Conservation (phyloP, 768 basidiomycete species). For the Cystofilobasidium ferigula region DNA sequence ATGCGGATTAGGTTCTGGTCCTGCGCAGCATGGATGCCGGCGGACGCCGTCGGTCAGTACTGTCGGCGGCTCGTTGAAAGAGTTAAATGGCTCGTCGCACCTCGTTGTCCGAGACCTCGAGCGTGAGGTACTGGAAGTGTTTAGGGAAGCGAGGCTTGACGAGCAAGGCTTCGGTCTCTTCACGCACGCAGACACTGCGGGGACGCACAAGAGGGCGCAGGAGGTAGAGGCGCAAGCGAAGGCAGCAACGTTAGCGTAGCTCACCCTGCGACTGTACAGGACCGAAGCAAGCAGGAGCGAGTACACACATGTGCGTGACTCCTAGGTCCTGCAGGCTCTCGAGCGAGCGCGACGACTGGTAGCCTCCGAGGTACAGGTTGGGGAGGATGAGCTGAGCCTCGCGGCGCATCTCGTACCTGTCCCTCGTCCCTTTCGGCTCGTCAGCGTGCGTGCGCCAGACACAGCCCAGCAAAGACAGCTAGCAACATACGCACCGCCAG, state of each 20-base stretch:
- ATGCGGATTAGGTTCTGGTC: slow-evolving; percentile 87
- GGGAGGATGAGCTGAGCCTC: slow-evolving; percentile 86
- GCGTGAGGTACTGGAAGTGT: slow-evolving; percentile 60
- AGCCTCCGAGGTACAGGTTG: slow-evolving; percentile 70
- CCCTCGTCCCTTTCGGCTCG: too few relatives aligned
- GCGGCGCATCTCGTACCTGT: slow-evolving; percentile 86
- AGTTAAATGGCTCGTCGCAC: background rate
- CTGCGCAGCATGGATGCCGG: slow-evolving; percentile 1
- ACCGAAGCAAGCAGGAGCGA: background rate
- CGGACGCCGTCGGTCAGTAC: background rate
- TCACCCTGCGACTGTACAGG: too few relatives aligned
- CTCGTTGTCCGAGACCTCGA: slow-evolving; percentile 83
- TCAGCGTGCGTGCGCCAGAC: too few relatives aligned
- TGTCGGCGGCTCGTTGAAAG: too few relatives aligned
- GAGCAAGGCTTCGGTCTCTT: slow-evolving; percentile 79
- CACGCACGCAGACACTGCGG: slow-evolving; percentile 71
- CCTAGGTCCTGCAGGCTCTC: slow-evolving; percentile 53
- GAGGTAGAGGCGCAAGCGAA: background rate
- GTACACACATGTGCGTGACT: slow-evolving; percentile 69
- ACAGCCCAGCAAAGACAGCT: too few relatives aligned
- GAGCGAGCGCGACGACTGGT: slow-evolving; percentile 74
- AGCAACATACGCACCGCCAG: too few relatives aligned
- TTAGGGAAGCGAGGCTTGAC: slow-evolving; percentile 75
- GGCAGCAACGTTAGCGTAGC: too few relatives aligned
- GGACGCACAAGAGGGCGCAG: background rate